These are phyloP conservation scores for Cordyceps cicadae DNA, from an alignment of 2,329 filamentous ascomycete species.

Conservation along the genomic window DNA sequence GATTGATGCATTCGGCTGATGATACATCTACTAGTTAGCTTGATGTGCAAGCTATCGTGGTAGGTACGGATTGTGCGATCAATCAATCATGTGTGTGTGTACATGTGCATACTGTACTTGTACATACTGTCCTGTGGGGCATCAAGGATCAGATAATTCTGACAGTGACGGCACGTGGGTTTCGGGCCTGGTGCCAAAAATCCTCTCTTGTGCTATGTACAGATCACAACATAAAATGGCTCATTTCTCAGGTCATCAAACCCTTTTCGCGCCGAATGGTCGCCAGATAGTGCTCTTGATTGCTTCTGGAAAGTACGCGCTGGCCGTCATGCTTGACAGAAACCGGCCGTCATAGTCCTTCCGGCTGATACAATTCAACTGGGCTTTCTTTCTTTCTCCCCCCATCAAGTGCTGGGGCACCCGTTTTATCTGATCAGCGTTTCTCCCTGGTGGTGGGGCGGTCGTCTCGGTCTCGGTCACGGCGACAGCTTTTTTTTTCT, in stretches of 20 bases:
- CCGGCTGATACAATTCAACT: not conserved
- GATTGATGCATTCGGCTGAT: no score
- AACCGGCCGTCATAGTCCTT: not conserved
- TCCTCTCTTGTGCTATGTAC: no score
- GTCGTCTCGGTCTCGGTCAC: not conserved
- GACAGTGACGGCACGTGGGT: not conserved
- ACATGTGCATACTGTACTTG: no score
- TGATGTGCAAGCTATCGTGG: no score
- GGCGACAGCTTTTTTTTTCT: not conserved
- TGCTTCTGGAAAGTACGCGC: not conserved
- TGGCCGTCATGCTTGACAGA: not conserved
- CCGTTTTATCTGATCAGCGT: constrained; percentile 10
- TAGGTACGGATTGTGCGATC: no score
- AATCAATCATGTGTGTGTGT: no score
- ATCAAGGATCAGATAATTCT: constrained; percentile 30
- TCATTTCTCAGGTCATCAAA: constrained; percentile 4
- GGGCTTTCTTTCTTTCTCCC: not conserved
- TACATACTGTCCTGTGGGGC: no score
- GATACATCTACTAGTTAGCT: no score
- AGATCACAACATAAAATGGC: constrained; percentile 1
- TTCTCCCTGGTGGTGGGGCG: not conserved
- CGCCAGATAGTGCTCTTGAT: not conserved
- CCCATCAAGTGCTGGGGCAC: not conserved
- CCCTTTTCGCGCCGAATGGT: not conserved
- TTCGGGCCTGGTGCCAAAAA: no score